Evolutionary conservation across 2,329 filamentous ascomycete species (phyloP).

Genomic region (Talaromyces atroroseus): DNA sequence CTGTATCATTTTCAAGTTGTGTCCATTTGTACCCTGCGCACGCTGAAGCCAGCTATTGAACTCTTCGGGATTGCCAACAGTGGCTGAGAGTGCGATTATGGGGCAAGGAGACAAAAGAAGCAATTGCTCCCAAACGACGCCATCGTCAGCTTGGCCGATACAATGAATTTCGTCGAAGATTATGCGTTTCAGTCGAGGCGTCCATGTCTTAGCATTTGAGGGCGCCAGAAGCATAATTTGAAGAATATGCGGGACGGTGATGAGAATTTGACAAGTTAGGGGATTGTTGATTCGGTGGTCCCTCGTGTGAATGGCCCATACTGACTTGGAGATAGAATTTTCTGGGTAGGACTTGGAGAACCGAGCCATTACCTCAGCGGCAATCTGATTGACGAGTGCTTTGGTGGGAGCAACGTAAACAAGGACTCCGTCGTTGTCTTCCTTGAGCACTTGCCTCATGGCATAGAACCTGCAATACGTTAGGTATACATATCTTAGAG

Average conservation of each 20-base stretch:
- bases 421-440: constrained; percentile 63
- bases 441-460: constrained; percentile 68
- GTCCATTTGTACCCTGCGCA: no score
- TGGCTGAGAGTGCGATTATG: constrained; percentile 73
- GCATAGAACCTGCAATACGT: constrained; percentile 57
- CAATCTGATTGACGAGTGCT: constrained; percentile 77
- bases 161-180: constrained; percentile 81
- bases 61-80: constrained; percentile 67
- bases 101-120: constrained; percentile 68
- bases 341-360: constrained; percentile 58
- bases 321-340: constrained; percentile 45
- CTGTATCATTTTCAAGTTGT: constrained; percentile 50
- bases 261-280: constrained; percentile 62
- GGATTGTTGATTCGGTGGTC: constrained; percentile 72
- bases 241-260: constrained; percentile 72
- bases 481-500: no score
- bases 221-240: constrained; percentile 71
- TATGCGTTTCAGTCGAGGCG: constrained; percentile 63
- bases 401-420: constrained; percentile 80
- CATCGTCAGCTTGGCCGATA: constrained; percentile 71
- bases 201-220: constrained; percentile 62
- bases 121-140: constrained; percentile 72
- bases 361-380: constrained; percentile 68
- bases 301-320: constrained; percentile 74
- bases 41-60: constrained; percentile 50